A percentile compares a stretch with the other conserved stretches of the same genome.
Conservation (phyloP, 345 rosid genomes). For the Populus tremula region DNA sequence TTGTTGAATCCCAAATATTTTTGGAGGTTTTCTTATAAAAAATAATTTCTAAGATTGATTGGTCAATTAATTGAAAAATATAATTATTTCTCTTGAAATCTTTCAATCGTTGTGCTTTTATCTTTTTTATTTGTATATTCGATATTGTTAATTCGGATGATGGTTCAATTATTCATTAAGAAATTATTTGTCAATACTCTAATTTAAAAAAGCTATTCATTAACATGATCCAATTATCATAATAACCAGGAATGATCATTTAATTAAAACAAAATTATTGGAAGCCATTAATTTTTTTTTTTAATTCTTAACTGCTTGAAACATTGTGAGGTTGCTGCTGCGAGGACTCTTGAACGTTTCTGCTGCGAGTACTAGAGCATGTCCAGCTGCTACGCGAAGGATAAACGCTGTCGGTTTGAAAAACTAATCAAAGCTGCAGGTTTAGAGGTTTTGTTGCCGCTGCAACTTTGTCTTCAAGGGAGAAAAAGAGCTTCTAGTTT, state of each 20-base stretch:
- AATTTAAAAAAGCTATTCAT: background rate
- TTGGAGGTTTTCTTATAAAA: background rate
- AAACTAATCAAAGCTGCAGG: no score
- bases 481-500: no score
- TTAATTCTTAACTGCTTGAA: background rate
- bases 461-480: no score
- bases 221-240: fast-evolving
- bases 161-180: no score
- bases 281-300: no score
- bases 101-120: no score
- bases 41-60: background rate
- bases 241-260: background rate
- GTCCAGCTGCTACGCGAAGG: background rate
- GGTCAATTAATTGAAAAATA: background rate
- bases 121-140: no score
- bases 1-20: background rate
- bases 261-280: background rate
- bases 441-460: no score
- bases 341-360: background rate
- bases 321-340: background rate
- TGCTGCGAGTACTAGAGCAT: background rate
- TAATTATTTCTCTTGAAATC: background rate
- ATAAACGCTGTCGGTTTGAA: no score
- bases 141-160: background rate
- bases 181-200: background rate